Evolutionary conservation across 805 yeast species (phyloP), one percentile per base, ranked within the genome.

Genomic region (Saccharomycopsis oosterbeekiorum): DNA sequence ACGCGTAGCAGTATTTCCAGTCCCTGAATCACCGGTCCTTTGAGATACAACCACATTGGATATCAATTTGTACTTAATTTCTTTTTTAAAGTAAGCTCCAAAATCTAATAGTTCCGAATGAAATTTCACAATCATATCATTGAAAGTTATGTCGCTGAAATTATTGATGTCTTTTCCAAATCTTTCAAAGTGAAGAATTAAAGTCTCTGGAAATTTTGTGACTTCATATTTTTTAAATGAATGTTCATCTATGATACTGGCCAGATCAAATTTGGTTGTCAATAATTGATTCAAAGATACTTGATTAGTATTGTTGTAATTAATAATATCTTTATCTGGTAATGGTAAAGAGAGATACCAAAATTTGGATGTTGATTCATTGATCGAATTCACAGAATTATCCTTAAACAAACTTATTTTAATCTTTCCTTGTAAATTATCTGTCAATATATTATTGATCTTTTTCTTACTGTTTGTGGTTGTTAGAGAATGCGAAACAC

Each of bases 151-250:
- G 9, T 24, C 24, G n/a, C 21, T 47, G n/a, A 47, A 15, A 81
- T 69, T 60, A 76, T 76, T 53, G 76, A 76, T 11, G 14, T 70
- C 67, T 29, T 75, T 76, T 12, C 71, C 71, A 61, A 81, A 76
- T 62, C 94, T 75, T 64, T 86, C 82, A 60, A 83, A 76, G 66
- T 82, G 83, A 1, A 89, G 65, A 4, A 85, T 71, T 41, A 89
- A 69, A 60, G 73, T 79, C 41, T 77, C 76, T 0, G 96, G 96
- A 21, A 77, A 70, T 50, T 70, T 71, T 1, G 50, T 11, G 3
- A 63, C 14, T 36, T 50, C 39, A 53, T 63, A 63, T n/a, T 40
- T 50, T 57, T 47, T 62, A 3, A 41, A 40, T 10, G 57, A 69
- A 42, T 34, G 84, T 67, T 34, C 75, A 65, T 64, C 77, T 81